Conservation (phyloP, 208 protist species). For the Leptomonas pyrrhocoris region DNA sequence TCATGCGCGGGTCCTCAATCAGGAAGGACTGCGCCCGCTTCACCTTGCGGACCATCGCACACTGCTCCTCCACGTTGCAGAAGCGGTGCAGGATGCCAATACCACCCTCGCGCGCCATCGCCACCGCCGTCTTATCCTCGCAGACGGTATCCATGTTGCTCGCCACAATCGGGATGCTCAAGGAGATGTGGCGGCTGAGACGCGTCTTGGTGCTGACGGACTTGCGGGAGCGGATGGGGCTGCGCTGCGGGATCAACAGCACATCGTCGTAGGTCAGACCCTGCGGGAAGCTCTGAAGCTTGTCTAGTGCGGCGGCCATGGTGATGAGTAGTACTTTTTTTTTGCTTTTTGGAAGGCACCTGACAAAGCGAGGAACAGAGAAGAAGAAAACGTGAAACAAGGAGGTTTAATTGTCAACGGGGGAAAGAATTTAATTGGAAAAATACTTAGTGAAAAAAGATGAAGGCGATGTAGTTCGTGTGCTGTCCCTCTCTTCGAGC, state of each 20-base stretch:
- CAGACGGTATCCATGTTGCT: slow-evolving; percentile 94
- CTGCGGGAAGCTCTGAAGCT: slow-evolving; percentile 43
- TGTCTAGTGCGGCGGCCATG: slow-evolving; percentile 44
- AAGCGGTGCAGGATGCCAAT: slow-evolving; percentile 93
- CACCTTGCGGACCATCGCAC: slow-evolving; percentile 85
- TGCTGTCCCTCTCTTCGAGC: slow-evolving; percentile 10
- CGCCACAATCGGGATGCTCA: slow-evolving; percentile 88
- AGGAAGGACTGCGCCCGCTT: slow-evolving; percentile 92
- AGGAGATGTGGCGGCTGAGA: slow-evolving; percentile 73
- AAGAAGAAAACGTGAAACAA: not conserved
- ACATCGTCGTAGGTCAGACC: slow-evolving; percentile 92
- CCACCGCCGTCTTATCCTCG: slow-evolving; percentile 86
- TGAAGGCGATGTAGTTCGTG: not conserved
- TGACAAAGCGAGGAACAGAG: not conserved
- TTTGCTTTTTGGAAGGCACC: too few relatives aligned
- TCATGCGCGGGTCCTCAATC: slow-evolving; percentile 87
- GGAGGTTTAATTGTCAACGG: not conserved
- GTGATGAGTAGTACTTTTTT: not conserved
- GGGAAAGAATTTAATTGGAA: not conserved
- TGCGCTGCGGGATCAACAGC: slow-evolving; percentile 85
- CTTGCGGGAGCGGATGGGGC: slow-evolving; percentile 70
- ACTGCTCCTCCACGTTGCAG: slow-evolving; percentile 88
- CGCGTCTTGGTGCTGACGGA: slow-evolving; percentile 63
- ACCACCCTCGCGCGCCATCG: slow-evolving; percentile 88
- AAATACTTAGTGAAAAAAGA: not conserved